phyloP scores from a whole-genome alignment of 176 grass and related monocot species.

The Panicum miliaceum region DNA sequence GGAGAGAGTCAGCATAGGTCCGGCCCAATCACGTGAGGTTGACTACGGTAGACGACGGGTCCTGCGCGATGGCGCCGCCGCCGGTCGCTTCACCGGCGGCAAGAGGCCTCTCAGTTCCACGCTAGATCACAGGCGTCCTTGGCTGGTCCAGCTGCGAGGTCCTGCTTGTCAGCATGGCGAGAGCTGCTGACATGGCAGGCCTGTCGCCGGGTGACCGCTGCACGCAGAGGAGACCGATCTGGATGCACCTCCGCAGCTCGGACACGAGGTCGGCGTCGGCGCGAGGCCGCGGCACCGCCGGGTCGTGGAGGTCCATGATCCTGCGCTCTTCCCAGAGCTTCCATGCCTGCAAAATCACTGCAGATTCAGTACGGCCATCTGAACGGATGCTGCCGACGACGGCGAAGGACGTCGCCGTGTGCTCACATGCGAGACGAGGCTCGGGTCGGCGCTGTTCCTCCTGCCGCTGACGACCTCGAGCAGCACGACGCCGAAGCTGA shows the following conservation, averaged over 20 bases:
- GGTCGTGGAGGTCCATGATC: slow-evolving; percentile 34
- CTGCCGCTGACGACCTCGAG: neutral
- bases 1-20: no score
- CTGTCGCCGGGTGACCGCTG: slow-evolving; percentile 43
- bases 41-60: no score
- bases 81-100: no score
- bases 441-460: neutral
- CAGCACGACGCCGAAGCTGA: slow-evolving; percentile 14
- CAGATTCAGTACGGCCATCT: no score
- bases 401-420: no score
- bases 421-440: neutral
- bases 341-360: slow-evolving; percentile 37
- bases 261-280: neutral
- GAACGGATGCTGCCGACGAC: no score
- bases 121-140: no score
- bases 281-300: neutral
- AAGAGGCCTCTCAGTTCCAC: no score
- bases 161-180: slow-evolving; percentile 41
- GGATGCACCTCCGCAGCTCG: slow-evolving; percentile 40
- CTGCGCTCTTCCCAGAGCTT: slow-evolving; percentile 35
- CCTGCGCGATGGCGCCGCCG: no score
- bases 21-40: no score
- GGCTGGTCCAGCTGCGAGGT: no score
- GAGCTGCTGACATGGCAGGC: slow-evolving; percentile 25
- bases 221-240: slow-evolving; percentile 57